phyloP scores from a whole-genome alignment of 129 eudicot genomes.

The carrot (Daucus carota) region DH1_v3.0 NC_030386.2:3644501-3645000 shows the following conservation, averaged over 20 bases:
- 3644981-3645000: slow-evolving; percentile 1
- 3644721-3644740: slow-evolving; percentile 1
- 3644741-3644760: background rate
- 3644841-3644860: background rate
- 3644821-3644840: background rate
- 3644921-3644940: slow-evolving; percentile 7
- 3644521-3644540: background rate
- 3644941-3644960: background rate
- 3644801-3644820: background rate
- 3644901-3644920: background rate
- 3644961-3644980: background rate
- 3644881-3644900: background rate
- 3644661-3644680: no score
- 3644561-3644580: no score
- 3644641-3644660: no score
- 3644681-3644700: no score
- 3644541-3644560: no score
- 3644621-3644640: no score
- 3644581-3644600: no score
- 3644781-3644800: slow-evolving; percentile 4
- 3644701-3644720: no score
- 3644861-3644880: background rate
- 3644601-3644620: no score
- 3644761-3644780: background rate
- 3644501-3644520: background rate